Conservation (phyloP, 495 filamentous ascomycete species). For the Podospora australis region DNA sequence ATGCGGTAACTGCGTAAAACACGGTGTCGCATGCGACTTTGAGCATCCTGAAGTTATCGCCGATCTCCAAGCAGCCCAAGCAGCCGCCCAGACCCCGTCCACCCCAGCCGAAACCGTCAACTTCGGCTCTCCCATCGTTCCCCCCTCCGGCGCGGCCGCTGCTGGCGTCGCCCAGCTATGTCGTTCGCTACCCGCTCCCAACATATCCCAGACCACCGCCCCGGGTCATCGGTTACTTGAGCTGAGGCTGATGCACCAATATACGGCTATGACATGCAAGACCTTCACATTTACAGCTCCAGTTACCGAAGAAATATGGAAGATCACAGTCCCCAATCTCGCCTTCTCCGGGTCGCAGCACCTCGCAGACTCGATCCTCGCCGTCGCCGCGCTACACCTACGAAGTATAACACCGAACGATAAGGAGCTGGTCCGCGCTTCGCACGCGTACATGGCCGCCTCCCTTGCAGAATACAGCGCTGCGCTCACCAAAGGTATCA, state of each 20-base stretch:
- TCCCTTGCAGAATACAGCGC: slow-evolving; percentile 48
- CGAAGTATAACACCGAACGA: slow-evolving; percentile 44
- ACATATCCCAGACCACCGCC: slow-evolving; percentile 29
- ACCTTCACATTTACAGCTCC: slow-evolving; percentile 45
- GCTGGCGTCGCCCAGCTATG: slow-evolving; percentile 26
- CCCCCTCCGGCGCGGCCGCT: slow-evolving; percentile 19
- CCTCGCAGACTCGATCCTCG: slow-evolving; percentile 49
- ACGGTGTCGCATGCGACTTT: slow-evolving; percentile 58
- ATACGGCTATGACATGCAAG: slow-evolving; percentile 46
- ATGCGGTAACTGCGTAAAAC: slow-evolving; percentile 58
- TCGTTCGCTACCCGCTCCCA: slow-evolving; percentile 31
- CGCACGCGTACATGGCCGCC: slow-evolving; percentile 53
- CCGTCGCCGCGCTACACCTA: slow-evolving; percentile 51
- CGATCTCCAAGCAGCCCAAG: slow-evolving; percentile 23
- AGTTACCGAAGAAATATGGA: slow-evolving; percentile 46
- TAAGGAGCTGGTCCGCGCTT: slow-evolving; percentile 45
- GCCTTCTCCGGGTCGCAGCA: slow-evolving; percentile 47
- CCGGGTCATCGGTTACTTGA: slow-evolving; percentile 43
- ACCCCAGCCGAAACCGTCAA: slow-evolving; percentile 25
- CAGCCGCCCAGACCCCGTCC: slow-evolving; percentile 12
- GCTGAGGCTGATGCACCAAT: slow-evolving; percentile 49
- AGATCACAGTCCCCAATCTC: slow-evolving; percentile 46
- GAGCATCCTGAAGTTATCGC: slow-evolving; percentile 39
- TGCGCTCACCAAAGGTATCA: slow-evolving; percentile 42
- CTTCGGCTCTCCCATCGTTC: slow-evolving; percentile 25